phyloP scores from a whole-genome alignment of 2,329 filamentous ascomycete genomes.

The Aspergillus felis region DNA sequence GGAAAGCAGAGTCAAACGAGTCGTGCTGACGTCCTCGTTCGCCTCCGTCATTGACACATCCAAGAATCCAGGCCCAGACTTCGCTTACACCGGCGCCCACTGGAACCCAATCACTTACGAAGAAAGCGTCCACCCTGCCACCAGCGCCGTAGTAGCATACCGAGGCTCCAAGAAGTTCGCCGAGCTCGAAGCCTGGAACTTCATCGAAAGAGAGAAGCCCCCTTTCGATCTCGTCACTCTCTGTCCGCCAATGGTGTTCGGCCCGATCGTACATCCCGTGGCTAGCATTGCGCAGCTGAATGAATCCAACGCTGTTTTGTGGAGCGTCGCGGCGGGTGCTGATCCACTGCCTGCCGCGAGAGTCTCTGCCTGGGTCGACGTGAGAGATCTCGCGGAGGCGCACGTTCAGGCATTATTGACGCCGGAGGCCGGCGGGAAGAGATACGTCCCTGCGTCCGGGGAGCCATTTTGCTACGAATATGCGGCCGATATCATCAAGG shows the following conservation, averaged over 20 bases:
- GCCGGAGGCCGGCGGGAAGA: slow-evolving; percentile 24
- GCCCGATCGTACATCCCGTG: slow-evolving; percentile 41
- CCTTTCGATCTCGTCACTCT: slow-evolving; percentile 43
- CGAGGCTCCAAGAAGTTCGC: slow-evolving; percentile 32
- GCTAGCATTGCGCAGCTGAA: slow-evolving; percentile 34
- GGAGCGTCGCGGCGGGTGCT: slow-evolving; percentile 36
- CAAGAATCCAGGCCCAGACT: slow-evolving; percentile 11
- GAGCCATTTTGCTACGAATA: slow-evolving; percentile 46
- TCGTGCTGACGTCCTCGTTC: slow-evolving; percentile 30
- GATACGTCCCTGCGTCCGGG: slow-evolving; percentile 38
- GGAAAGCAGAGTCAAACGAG: slow-evolving; percentile 14
- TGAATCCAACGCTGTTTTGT: slow-evolving; percentile 42
- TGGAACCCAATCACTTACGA: slow-evolving; percentile 33
- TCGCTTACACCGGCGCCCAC: slow-evolving; percentile 24
- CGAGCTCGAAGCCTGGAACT: slow-evolving; percentile 27
- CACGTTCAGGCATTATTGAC: slow-evolving; percentile 42
- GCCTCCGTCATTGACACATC: slow-evolving; percentile 22
- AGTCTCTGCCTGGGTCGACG: slow-evolving; percentile 40
- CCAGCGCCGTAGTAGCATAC: slow-evolving; percentile 26
- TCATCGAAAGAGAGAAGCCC: slow-evolving; percentile 31
- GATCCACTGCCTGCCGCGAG: slow-evolving; percentile 31
- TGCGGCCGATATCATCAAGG: slow-evolving; percentile 20
- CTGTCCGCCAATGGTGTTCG: slow-evolving; percentile 46
- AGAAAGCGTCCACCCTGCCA: slow-evolving; percentile 16
- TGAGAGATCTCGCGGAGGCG: slow-evolving; percentile 43